phyloP scores from a whole-genome alignment of 805 yeast genomes.

The Scheffersomyces amazonensis region DNA sequence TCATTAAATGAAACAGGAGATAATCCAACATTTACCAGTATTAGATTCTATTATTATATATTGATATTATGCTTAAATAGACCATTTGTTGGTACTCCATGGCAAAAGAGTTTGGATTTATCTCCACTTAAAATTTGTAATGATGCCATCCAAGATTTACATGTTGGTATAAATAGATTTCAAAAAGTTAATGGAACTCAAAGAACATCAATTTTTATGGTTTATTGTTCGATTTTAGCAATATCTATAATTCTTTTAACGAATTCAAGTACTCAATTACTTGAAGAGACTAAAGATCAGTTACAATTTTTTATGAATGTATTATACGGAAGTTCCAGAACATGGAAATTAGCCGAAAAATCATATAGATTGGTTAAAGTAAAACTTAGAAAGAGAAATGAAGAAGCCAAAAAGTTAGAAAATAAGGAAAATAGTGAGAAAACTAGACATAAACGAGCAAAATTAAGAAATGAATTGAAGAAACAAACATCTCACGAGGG shows the following conservation, averaged over 20 bases:
- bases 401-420: constrained; percentile 2
- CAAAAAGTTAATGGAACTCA: constrained; percentile 36
- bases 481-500: not conserved
- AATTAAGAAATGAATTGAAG: not conserved
- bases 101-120: constrained; percentile 13
- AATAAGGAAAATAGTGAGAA: not conserved
- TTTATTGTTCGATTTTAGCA: constrained; percentile 46
- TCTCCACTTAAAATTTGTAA: constrained; percentile 34
- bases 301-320: constrained; percentile 40
- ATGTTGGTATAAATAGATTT: constrained; percentile 36
- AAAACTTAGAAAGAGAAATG: constrained; percentile 22
- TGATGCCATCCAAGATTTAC: constrained; percentile 41
- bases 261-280: constrained; percentile 23
- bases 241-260: constrained; percentile 40
- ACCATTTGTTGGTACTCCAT: constrained; percentile 47
- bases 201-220: constrained; percentile 44
- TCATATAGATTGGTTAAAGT: constrained; percentile 39
- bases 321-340: constrained; percentile 38
- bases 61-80: constrained; percentile 57
- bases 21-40: constrained; percentile 52
- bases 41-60: constrained; percentile 57
- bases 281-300: constrained; percentile 21
- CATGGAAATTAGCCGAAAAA: constrained; percentile 48
- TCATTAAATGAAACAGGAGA: constrained; percentile 40
- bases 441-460: not conserved